Evolutionary conservation across 2,329 filamentous ascomycete species (phyloP), one percentile per base, ranked within the genome.

Genomic region (Rhinocladiella mackenziei): DNA sequence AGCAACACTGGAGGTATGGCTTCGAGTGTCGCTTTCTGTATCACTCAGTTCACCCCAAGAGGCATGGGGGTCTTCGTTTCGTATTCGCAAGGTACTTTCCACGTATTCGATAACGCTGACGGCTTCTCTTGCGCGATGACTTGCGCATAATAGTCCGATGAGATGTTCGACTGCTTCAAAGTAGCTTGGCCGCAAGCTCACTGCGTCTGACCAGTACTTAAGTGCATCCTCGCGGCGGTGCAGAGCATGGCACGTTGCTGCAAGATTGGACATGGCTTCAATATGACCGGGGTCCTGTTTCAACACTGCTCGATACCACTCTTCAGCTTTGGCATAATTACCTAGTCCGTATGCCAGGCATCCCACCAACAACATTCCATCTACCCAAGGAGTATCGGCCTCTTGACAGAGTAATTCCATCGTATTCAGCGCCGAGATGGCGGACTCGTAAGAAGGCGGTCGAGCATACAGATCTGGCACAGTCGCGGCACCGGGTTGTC

Each of bases 151-250:
- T 34, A 97, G 71, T 1, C 89, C 88, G 20, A 97, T 86, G 1
- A 98, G 76, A 69, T 97, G 89, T 62, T 98, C 92, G 2, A 92
- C 88, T 5, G 92, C 89, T 67, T 98, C 92, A 45, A 98, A 85
- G 65, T 94, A 94, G 60, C 81, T 85, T 0, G 92, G 92, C 6
- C 86, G 82, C 45, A 86, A 71, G 60, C 81, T 85, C 18, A 97
- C 81, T n/a, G 89, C 89, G 49, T 78, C 80, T 53, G 84, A 73
- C 92, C 92, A 98, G 60, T 89, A 78, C 45, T 81, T 76, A 61
- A 95, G 84, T 5, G 92, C 92, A 59, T 97, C 91, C 35, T 84
- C 77, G 46, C 84, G 84, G 47, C 84, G 81, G 49, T 87, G 82
- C 7, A 97, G 75, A 45, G 89, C 89, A 55, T 95, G 81, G 17